Percentiles rank a stretch among this genome's conserved stretches.
Conservation (phyloP, 2,329 filamentous ascomycete species). For the Pezicula carpinea region DNA sequence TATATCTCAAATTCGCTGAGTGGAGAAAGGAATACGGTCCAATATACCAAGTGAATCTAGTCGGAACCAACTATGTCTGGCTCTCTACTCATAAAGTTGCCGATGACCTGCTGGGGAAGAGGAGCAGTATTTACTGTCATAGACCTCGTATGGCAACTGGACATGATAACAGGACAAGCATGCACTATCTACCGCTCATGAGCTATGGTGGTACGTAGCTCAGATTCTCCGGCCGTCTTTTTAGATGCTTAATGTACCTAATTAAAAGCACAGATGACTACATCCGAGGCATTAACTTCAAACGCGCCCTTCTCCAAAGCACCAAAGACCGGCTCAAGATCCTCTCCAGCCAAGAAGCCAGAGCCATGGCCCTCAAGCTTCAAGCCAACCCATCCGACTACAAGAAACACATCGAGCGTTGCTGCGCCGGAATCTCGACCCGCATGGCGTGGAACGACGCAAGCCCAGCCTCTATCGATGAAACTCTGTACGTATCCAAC, state of each 20-base stretch:
- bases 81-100: too few species aligned
- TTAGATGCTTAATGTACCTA: background rate
- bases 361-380: conserved; percentile 6
- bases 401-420: conserved; percentile 10
- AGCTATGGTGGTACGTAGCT: conserved; percentile 5
- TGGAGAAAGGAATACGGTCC: too few species aligned
- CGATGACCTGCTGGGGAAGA: too few species aligned
- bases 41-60: too few species aligned
- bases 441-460: conserved; percentile 8
- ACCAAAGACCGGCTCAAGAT: conserved; percentile 10
- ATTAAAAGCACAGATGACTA: too few species aligned
- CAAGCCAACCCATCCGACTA: background rate
- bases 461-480: conserved; percentile 6
- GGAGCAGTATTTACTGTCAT: conserved; percentile 1
- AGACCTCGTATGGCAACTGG: conserved; percentile 8
- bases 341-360: conserved; percentile 8
- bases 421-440: conserved; percentile 2
- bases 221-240: background rate
- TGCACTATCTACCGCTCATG: conserved; percentile 10
- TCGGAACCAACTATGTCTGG: too few species aligned
- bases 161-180: conserved; percentile 6
- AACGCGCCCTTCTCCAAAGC: background rate
- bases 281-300: too few species aligned
- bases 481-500: conserved; percentile 7
- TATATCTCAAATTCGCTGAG: too few species aligned